Percentiles rank a stretch among this genome's conserved stretches.
These are phyloP conservation scores for Tuber melanosporum DNA, from an alignment of 495 filamentous ascomycete species.

Conservation along the genomic window DNA sequence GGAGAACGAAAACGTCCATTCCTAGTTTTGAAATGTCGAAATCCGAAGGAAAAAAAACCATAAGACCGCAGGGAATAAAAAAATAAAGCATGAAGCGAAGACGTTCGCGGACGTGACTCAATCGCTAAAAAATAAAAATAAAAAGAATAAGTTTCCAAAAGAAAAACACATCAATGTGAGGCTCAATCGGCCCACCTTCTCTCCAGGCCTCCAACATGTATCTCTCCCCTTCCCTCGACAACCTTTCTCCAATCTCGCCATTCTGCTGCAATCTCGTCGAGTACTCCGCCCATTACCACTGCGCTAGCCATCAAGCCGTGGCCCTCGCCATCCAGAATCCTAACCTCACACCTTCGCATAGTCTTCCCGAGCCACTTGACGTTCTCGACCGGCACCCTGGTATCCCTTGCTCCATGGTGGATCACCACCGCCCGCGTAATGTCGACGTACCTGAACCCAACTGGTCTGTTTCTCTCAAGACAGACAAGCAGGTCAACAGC, in stretches of 20 bases:
- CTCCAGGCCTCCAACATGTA: constrained; percentile 34
- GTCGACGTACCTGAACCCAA: constrained; percentile 95
- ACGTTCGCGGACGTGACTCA: not conserved
- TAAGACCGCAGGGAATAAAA: not conserved
- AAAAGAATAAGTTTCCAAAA: not conserved
- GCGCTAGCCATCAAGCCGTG: constrained; percentile 97
- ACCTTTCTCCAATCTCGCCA: constrained; percentile 88
- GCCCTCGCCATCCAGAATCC: constrained; percentile 84
- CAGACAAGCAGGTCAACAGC: constrained; percentile 90
- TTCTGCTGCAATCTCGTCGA: constrained; percentile 88
- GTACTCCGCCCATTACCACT: constrained; percentile 78
- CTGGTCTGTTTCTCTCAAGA: constrained; percentile 80
- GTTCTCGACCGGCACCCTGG: constrained; percentile 88
- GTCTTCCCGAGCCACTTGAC: constrained; percentile 88
- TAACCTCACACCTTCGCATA: constrained; percentile 87
- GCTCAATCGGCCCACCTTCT: constrained; percentile 29
- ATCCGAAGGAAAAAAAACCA: not conserved
- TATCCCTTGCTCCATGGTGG: constrained; percentile 87
- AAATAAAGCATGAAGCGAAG: not conserved
- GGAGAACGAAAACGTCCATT: not conserved
- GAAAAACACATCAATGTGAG: constrained; percentile 2
- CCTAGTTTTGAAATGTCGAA: not conserved
- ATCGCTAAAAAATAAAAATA: not conserved
- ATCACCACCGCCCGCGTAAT: constrained; percentile 86
- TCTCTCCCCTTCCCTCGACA: constrained; percentile 48